These are phyloP conservation scores for Trametes polyzona DNA, from an alignment of 1,284 basidiomycete genomes.

Conservation along the genomic window DNA sequence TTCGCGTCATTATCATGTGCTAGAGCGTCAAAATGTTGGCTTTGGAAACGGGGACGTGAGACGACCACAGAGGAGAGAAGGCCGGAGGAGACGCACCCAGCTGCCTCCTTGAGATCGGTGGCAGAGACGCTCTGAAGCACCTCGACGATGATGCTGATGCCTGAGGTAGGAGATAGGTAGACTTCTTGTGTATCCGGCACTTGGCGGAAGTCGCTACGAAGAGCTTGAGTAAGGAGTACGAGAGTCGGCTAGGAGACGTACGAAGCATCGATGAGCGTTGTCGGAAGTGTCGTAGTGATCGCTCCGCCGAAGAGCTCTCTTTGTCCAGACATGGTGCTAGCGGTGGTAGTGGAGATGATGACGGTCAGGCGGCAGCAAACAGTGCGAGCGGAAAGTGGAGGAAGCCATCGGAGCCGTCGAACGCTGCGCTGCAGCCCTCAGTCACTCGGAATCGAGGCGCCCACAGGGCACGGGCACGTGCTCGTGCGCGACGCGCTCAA, in stretches of 20 bases:
- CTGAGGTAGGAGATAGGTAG: slow-evolving; percentile 73
- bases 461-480: slow-evolving; percentile 27
- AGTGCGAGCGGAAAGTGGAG: not conserved
- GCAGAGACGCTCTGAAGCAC: slow-evolving; percentile 77
- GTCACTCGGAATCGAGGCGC: slow-evolving; percentile 7
- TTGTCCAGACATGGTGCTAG: slow-evolving; percentile 26
- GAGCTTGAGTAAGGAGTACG: not conserved
- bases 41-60: slow-evolving; percentile 32
- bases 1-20: slow-evolving; percentile 90
- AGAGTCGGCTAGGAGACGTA: slow-evolving; percentile 46
- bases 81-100: slow-evolving; percentile 53
- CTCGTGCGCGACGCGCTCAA: slow-evolving; percentile 29
- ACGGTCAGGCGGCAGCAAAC: not conserved
- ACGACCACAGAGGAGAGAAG: not conserved
- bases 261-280: slow-evolving; percentile 83
- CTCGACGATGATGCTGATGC: slow-evolving; percentile 85
- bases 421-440: not conserved
- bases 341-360: not conserved
- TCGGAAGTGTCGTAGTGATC: slow-evolving; percentile 67
- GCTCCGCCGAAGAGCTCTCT: slow-evolving; percentile 78
- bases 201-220: slow-evolving; percentile 81
- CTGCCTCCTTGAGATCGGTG: slow-evolving; percentile 61
- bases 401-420: not conserved
- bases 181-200: slow-evolving; percentile 98
- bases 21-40: slow-evolving; percentile 91